Evolutionary conservation across 1,284 basidiomycete species (phyloP).

Genomic region (Kwoniella shivajii): DNA sequence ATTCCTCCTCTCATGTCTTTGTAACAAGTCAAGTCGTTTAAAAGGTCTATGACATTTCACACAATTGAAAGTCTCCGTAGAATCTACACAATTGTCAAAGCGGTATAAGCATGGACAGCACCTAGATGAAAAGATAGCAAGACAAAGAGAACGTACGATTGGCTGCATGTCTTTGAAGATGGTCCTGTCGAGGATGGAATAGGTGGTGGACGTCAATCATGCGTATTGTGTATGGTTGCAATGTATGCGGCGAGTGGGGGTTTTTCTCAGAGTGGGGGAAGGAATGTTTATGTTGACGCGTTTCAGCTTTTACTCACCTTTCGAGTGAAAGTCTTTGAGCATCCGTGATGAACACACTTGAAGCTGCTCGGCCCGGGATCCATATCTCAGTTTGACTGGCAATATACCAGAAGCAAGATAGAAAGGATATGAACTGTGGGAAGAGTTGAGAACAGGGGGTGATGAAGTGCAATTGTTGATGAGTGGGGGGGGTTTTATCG

Average conservation of each 20-base stretch:
- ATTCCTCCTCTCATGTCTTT: constrained; percentile 43
- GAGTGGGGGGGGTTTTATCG: too few relatives aligned
- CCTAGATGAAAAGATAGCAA: not conserved
- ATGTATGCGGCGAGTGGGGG: not conserved
- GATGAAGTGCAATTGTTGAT: too few relatives aligned
- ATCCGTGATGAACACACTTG: constrained; percentile 29
- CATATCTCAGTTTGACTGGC: too few relatives aligned
- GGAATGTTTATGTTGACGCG: not conserved
- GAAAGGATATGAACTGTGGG: too few relatives aligned
- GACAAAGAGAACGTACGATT: constrained; percentile 41
- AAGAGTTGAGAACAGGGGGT: too few relatives aligned
- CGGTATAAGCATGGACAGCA: not conserved
- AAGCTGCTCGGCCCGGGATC: constrained; percentile 2
- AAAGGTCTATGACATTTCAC: constrained; percentile 35
- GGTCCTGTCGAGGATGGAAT: constrained; percentile 29
- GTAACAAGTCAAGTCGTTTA: constrained; percentile 44
- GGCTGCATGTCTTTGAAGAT: constrained; percentile 42
- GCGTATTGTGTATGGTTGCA: not conserved
- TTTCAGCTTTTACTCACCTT: constrained; percentile 31
- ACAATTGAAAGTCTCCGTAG: constrained; percentile 34
- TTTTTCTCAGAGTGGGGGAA: not conserved
- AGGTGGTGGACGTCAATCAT: not conserved
- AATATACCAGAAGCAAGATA: too few relatives aligned
- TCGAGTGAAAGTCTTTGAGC: constrained; percentile 43
- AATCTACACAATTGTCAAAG: constrained; percentile 23